Evolutionary conservation across 2,329 filamentous ascomycete species (phyloP), one percentile per base, ranked within the genome.

Genomic region (Uncinocarpus reesii): DNA sequence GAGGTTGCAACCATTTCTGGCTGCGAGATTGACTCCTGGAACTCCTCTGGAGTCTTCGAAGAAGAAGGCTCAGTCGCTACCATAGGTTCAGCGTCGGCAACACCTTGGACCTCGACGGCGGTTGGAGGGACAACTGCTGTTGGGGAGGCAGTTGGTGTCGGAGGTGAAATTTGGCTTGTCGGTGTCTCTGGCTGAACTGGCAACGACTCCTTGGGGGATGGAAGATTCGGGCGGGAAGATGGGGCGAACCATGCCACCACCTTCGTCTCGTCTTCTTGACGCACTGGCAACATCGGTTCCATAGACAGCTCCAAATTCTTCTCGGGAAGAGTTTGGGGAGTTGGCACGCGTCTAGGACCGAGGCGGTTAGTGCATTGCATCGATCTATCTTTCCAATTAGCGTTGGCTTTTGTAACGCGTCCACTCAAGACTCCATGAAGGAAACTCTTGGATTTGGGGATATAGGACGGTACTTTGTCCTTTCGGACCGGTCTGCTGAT

Each of bases 121-220:
- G 43, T 41, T n/a, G 26, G 11, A 23, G 44, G 44, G 24, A 18
- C 13, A n/a, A n/a, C n/a, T n/a, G n/a, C n/a, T n/a, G n/a, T n/a
- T n/a, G n/a, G n/a, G n/a, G n/a, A n/a, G n/a, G n/a, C n/a, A n/a
- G n/a, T n/a, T n/a, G n/a, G n/a, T n/a, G n/a, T n/a, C n/a, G n/a
- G n/a, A n/a, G n/a, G n/a, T n/a, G n/a, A n/a, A n/a, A n/a, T n/a
- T n/a, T n/a, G n/a, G 20, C 16, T 32, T 37, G 16, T n/a, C 35
- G 18, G 35, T 47, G 44, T 41, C 44, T 47, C 36, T 11, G 24
- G 43, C 43, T 46, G 43, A 46, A 37, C 43, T 28, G 43, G 32
- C 32, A 37, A 29, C 2, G 23, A 15, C 43, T 37, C 28, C 20
- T 34, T 7, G 31, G 31, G 28, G 18, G 34, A 13, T 24, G 43